These are phyloP conservation scores for Crithidia brevicula DNA, from an alignment of 208 protist genomes.

Conservation along the genomic window DNA sequence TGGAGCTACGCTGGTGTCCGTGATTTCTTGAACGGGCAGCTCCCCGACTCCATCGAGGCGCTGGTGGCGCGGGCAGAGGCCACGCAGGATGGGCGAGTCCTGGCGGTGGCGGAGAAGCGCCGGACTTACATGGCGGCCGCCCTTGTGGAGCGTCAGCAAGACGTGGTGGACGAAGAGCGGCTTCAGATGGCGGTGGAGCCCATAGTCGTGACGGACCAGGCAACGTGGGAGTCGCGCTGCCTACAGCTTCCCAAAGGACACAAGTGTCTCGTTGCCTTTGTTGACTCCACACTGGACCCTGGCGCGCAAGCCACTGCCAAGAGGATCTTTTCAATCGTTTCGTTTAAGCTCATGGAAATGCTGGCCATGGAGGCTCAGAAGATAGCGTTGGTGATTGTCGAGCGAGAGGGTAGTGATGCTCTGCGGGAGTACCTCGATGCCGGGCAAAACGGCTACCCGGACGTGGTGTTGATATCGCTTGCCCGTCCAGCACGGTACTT, in stretches of 20 bases:
- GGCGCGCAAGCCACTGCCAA: conserved; percentile 1
- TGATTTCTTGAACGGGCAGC: conserved; percentile 15
- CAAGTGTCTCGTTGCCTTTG: conserved; percentile 39
- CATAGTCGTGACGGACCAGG: conserved; percentile 20
- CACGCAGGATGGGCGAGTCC: neutral
- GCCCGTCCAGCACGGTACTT: conserved; percentile 24
- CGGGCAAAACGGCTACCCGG: conserved; percentile 34
- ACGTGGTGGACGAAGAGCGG: conserved; percentile 25
- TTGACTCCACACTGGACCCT: conserved; percentile 21
- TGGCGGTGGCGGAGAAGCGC: conserved; percentile 15
- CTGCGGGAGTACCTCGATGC: conserved; percentile 39
- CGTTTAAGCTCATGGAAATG: conserved; percentile 23
- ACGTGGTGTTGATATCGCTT: conserved; percentile 28
- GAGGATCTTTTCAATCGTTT: conserved; percentile 22
- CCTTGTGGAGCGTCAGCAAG: conserved; percentile 22
- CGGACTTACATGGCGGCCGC: conserved; percentile 16
- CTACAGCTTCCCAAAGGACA: conserved; percentile 22
- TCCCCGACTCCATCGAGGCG: conserved; percentile 17
- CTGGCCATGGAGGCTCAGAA: conserved; percentile 17
- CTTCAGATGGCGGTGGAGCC: conserved; percentile 10
- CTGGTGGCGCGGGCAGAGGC: conserved; percentile 13
- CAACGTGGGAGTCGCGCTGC: conserved; percentile 31
- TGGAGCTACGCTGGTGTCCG: conserved; percentile 19
- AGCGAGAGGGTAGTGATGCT: conserved; percentile 15
- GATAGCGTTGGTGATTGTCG: conserved; percentile 36